Conservation (phyloP, 805 yeast species). For the Zygosaccharomyces bisporus region DNA sequence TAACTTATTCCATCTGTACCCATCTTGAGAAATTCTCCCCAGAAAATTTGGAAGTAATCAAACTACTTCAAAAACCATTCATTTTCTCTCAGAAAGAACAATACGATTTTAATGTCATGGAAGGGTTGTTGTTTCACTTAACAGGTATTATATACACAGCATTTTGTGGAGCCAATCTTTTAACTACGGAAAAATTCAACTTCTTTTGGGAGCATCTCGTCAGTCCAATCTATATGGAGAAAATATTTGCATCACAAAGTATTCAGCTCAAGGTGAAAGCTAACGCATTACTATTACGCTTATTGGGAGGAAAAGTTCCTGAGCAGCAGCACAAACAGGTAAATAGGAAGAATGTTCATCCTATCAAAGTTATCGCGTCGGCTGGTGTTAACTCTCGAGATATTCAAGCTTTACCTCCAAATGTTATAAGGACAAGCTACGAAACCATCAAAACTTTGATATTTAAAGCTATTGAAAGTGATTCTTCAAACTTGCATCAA, state of each 20-base stretch:
- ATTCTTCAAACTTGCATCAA: slow-evolving; percentile 7
- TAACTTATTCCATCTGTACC: slow-evolving; percentile 22
- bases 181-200: slow-evolving; percentile 6
- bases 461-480: slow-evolving; percentile 8
- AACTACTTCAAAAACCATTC: slow-evolving; percentile 20
- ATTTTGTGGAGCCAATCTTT: slow-evolving; percentile 6
- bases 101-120: slow-evolving; percentile 10
- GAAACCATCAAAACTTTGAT: slow-evolving; percentile 12
- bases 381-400: slow-evolving; percentile 21
- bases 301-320: slow-evolving; percentile 5
- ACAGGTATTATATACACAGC: slow-evolving; percentile 21
- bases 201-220: slow-evolving; percentile 19
- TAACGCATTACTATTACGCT: slow-evolving; percentile 4
- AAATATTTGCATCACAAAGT: slow-evolving; percentile 8
- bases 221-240: slow-evolving; percentile 15
- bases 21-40: slow-evolving; percentile 5
- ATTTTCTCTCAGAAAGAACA: slow-evolving; percentile 8
- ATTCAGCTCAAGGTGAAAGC: slow-evolving; percentile 10
- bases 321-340: not conserved
- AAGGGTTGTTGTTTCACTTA: slow-evolving; percentile 20
- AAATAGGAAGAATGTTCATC: slow-evolving; percentile 11
- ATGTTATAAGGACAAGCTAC: slow-evolving; percentile 11
- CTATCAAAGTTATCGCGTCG: slow-evolving; percentile 27
- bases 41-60: slow-evolving; percentile 5
- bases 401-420: slow-evolving; percentile 17